Evolutionary conservation across 805 yeast genomes (phyloP).

Genomic region (Saturnispora galanensis): DNA sequence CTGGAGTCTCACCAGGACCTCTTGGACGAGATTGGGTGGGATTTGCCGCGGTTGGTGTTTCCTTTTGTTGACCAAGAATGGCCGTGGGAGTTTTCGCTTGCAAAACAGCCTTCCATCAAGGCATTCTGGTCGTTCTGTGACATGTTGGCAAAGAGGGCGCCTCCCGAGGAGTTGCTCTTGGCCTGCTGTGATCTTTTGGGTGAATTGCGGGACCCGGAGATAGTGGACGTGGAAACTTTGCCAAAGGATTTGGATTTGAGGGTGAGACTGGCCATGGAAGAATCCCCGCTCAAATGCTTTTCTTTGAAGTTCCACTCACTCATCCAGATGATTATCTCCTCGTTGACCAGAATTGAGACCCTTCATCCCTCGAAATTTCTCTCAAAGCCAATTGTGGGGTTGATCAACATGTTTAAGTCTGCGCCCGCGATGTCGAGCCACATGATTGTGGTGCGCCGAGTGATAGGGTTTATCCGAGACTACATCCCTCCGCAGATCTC

Average conservation of each 20-base stretch:
- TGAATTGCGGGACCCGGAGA: slow-evolving; percentile 20
- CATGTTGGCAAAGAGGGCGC: slow-evolving; percentile 56
- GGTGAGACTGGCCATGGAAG: slow-evolving; percentile 1
- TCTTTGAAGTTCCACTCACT: slow-evolving; percentile 55
- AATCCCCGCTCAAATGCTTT: slow-evolving; percentile 25
- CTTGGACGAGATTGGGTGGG: slow-evolving; percentile 78
- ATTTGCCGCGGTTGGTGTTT: slow-evolving; percentile 62
- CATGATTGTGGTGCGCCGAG: slow-evolving; percentile 43
- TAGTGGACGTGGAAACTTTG: neutral
- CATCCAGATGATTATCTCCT: slow-evolving; percentile 52
- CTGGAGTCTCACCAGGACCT: slow-evolving; percentile 39
- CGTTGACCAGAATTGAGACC: slow-evolving; percentile 53
- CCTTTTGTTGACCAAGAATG: slow-evolving; percentile 38
- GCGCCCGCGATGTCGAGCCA: slow-evolving; percentile 27
- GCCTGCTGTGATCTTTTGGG: slow-evolving; percentile 58
- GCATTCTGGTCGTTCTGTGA: slow-evolving; percentile 44
- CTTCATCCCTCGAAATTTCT: slow-evolving; percentile 73
- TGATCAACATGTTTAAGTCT: slow-evolving; percentile 40
- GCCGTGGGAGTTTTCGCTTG: slow-evolving; percentile 25
- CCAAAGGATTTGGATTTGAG: neutral
- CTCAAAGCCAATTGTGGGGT: slow-evolving; percentile 53
- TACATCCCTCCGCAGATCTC: slow-evolving; percentile 41
- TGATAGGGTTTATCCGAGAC: slow-evolving; percentile 53
- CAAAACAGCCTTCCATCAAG: slow-evolving; percentile 29
- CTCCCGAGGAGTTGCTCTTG: slow-evolving; percentile 71